phyloP scores from a whole-genome alignment of 176 grass and related monocot genomes.

The Aegilops umbellulata region DNA sequence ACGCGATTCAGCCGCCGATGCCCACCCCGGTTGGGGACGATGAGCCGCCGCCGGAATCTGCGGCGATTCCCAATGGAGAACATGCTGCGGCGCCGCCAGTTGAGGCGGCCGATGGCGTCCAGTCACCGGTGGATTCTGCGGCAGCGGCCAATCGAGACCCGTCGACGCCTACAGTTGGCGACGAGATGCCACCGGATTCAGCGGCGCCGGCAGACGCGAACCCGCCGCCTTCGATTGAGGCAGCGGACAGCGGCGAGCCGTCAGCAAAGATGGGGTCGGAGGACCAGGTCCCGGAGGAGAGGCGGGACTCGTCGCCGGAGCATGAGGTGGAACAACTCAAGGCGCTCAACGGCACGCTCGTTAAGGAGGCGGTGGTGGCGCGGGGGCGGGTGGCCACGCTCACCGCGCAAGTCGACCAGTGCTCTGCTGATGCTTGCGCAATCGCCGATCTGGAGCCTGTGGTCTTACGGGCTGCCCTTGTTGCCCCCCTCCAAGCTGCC shows the following conservation, averaged over 20 bases:
- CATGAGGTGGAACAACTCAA: not conserved
- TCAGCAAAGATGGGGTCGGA: not conserved
- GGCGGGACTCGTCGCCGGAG: not conserved
- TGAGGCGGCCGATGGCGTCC: not conserved
- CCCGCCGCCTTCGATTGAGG: not conserved
- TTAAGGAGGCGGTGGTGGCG: slow-evolving; percentile 7
- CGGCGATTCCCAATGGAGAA: not conserved
- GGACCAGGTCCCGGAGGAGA: not conserved
- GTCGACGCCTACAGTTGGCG: not conserved
- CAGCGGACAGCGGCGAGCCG: not conserved
- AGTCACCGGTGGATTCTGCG: not conserved
- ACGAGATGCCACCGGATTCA: not conserved
- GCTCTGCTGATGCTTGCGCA: not conserved
- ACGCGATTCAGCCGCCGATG: no score
- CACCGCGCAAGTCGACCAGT: not conserved
- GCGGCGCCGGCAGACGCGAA: not conserved
- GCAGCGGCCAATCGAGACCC: not conserved
- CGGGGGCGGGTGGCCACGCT: slow-evolving; percentile 16
- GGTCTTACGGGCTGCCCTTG: not conserved
- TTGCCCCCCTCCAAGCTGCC: not conserved
- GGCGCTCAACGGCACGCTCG: not conserved
- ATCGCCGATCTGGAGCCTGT: not conserved
- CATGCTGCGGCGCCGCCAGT: not conserved
- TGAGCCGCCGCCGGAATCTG: not conserved
- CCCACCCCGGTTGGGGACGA: not conserved